Conservation (phyloP, 805 yeast species). For the Alloascoidea africana region DNA sequence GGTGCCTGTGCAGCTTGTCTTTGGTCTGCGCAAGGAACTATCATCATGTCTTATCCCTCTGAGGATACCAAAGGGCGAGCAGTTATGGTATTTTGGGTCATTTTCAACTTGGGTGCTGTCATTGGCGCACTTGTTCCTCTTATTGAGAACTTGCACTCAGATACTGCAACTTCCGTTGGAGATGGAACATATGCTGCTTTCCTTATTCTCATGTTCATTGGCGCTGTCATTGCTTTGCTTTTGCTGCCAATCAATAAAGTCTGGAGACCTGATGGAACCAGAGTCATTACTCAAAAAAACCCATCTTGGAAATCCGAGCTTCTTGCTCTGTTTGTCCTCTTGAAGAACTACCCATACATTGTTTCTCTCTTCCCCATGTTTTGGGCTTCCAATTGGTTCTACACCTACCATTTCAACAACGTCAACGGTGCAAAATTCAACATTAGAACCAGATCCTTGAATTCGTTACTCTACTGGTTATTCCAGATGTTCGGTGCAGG, state of each 20-base stretch:
- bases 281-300: conserved; percentile 27
- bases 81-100: conserved; percentile 42
- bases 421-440: conserved; percentile 40
- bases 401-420: conserved; percentile 48
- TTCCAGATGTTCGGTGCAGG: conserved; percentile 44
- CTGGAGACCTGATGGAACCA: conserved; percentile 32
- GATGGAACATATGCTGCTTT: conserved; percentile 42
- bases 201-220: conserved; percentile 32
- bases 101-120: conserved; percentile 47
- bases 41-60: conserved; percentile 39
- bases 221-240: conserved; percentile 27
- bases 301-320: conserved; percentile 33
- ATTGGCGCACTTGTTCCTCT: conserved; percentile 45
- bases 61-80: conserved; percentile 36
- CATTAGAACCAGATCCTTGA: conserved; percentile 44
- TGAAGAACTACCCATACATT: conserved; percentile 28
- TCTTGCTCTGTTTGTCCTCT: conserved; percentile 21
- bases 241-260: conserved; percentile 36
- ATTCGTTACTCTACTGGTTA: conserved; percentile 45
- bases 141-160: conserved; percentile 28
- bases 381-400: conserved; percentile 50
- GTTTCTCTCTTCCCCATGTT: conserved; percentile 43
- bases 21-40: conserved; percentile 47
- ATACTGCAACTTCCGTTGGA: conserved; percentile 19
- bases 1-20: conserved; percentile 39